These are phyloP conservation scores for Cladobotryum mycophilum DNA, from an alignment of 2,329 filamentous ascomycete genomes.

Conservation along the genomic window DNA sequence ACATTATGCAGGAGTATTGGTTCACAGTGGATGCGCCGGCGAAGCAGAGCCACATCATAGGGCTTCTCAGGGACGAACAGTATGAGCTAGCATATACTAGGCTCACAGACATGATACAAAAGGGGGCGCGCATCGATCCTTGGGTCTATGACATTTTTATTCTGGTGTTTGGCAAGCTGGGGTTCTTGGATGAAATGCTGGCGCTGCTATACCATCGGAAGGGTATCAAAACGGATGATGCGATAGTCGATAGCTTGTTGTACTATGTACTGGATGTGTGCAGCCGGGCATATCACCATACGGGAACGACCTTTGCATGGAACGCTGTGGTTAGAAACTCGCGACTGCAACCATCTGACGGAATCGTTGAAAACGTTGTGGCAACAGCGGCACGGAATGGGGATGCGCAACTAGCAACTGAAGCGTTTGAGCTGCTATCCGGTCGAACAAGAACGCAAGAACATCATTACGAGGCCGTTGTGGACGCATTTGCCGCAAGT, in stretches of 20 bases:
- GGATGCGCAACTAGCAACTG: slow-evolving; percentile 62
- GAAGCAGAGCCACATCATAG: slow-evolving; percentile 62
- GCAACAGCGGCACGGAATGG: slow-evolving; percentile 63
- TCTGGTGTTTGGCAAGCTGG: slow-evolving; percentile 62
- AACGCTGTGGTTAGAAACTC: slow-evolving; percentile 48
- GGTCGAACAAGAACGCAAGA: slow-evolving; percentile 44
- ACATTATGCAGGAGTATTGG: slow-evolving; percentile 71
- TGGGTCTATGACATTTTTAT: slow-evolving; percentile 80
- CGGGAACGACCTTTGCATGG: slow-evolving; percentile 67
- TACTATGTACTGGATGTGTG: slow-evolving; percentile 70
- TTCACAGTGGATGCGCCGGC: slow-evolving; percentile 44
- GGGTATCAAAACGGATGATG: slow-evolving; percentile 26
- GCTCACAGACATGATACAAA: slow-evolving; percentile 59
- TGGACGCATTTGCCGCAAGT: slow-evolving; percentile 59
- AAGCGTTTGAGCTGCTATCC: slow-evolving; percentile 52
- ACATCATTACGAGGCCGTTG: slow-evolving; percentile 74
- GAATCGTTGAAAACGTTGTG: slow-evolving; percentile 62
- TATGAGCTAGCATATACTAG: slow-evolving; percentile 72
- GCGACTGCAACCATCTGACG: slow-evolving; percentile 44
- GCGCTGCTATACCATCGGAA: slow-evolving; percentile 56
- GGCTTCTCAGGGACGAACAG: slow-evolving; percentile 72
- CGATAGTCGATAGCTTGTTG: slow-evolving; percentile 51
- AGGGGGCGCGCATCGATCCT: slow-evolving; percentile 47
- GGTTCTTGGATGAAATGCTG: slow-evolving; percentile 73
- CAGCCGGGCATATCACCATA: slow-evolving; percentile 55